Conservation (phyloP, 2,329 filamentous ascomycete genomes). For the Hansfordia pulvinata region DNA sequence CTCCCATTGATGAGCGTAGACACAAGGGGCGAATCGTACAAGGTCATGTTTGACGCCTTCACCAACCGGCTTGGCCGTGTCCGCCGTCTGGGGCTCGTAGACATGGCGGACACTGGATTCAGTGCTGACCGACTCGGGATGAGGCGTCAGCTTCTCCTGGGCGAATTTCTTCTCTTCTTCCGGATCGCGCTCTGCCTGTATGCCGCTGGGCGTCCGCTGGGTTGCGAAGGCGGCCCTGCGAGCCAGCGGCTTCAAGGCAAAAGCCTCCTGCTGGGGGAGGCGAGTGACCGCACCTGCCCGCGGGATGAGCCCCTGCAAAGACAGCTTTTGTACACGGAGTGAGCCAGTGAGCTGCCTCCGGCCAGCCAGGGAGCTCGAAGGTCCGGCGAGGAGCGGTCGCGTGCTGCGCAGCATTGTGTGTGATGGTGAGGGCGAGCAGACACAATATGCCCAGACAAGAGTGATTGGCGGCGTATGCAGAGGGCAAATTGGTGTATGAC, state of each 20-base stretch:
- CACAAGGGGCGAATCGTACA: no score
- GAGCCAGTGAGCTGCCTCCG: constrained; percentile 5
- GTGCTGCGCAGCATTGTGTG: constrained; percentile 17
- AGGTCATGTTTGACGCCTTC: constrained; percentile 32
- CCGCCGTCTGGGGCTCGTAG: constrained; percentile 21
- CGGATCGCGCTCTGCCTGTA: constrained; percentile 28
- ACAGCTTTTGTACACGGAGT: constrained; percentile 1
- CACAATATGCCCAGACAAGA: no score
- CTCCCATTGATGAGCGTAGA: background rate
- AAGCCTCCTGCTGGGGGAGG: no score
- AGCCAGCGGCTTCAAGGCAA: constrained; percentile 5
- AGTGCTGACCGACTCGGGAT: constrained; percentile 46
- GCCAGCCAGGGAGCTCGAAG: constrained; percentile 7
- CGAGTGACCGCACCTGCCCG: no score
- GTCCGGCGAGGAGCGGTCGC: constrained; percentile 9
- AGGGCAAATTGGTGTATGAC: no score
- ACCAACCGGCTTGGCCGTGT: constrained; percentile 13
- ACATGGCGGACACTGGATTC: constrained; percentile 41
- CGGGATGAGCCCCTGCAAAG: no score
- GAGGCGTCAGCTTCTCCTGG: constrained; percentile 39
- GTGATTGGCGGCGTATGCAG: no score
- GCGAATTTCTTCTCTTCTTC: constrained; percentile 41
- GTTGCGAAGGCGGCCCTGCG: constrained; percentile 14
- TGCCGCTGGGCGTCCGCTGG: constrained; percentile 10
- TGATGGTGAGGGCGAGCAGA: no score